Base-by-base conservation (phyloP, 352 stramenopile genomes). In the Globisporangium solare region DNA sequence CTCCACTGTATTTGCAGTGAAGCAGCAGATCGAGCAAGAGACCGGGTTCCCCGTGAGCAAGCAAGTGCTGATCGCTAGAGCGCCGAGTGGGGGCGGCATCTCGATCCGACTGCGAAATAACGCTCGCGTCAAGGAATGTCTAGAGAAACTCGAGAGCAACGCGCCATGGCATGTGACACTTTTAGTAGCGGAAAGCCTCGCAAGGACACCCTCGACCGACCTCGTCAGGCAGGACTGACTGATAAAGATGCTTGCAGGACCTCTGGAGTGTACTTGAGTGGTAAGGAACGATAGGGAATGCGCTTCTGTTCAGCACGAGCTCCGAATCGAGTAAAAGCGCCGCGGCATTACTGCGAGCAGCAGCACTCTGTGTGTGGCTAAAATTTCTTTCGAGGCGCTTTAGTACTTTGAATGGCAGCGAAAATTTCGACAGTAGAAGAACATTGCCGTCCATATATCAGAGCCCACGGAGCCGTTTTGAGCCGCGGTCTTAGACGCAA, bases 181-280 rank as follows among this genome's bases (percentile, higher is more conserved):
- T 27, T 45, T 79, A 32, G 61, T 76, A 40, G 66, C 65, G 3
- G 67, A 75, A 55, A 73, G 60, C 35, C 39, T 76, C 11, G 11
- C 10, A 12, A 42, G 14, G 37, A 42, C 37, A 42, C 3, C 14
- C 37, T 2, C 37, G 37, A 42, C 11, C 37, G 37, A 42, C 10
- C 37, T 42, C 37, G 14, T 42, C 2, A 27, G 24, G 24, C 24
- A 27, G 24, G 24, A 27, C 24, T 27, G 24, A 27, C 2, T 5
- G 24, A 5, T 5, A 27, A 5, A 27, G 24, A 5, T 27, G 24
- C 24, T 27, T 27, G 24, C 5, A 5, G 24, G 5, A 27, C 24
- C 24, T 27, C 24, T 27, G 24, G 24, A 27, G 24, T 27, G 24
- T 27, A 27, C 24, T 27, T 27, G 24, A 5, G 24, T 27, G 24